These are phyloP conservation scores for Pugionium dolabratum DNA, from an alignment of 345 rosid genomes.

Conservation along the genomic window DNA sequence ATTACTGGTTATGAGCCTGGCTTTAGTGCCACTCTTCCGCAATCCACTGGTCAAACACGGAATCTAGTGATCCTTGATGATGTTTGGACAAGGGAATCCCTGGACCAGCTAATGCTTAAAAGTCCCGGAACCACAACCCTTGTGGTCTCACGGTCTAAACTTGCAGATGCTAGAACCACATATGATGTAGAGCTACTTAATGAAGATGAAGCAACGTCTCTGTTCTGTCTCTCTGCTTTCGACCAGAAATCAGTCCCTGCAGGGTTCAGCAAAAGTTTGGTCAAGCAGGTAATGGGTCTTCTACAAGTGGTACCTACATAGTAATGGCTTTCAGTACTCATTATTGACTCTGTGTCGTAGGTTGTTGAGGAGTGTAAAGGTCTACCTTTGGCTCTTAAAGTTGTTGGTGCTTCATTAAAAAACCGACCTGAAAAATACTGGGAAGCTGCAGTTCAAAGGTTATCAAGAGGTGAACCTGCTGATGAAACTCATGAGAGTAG, in stretches of 20 bases:
- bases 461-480: constrained; percentile 74
- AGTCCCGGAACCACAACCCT: constrained; percentile 63
- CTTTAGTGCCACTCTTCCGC: constrained; percentile 35
- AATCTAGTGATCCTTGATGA: constrained; percentile 77
- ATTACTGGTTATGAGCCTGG: constrained; percentile 44
- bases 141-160: constrained; percentile 75
- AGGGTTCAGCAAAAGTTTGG: constrained; percentile 51
- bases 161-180: constrained; percentile 42
- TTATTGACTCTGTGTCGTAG: constrained; percentile 44
- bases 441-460: constrained; percentile 61
- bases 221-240: constrained; percentile 82
- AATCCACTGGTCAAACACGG: constrained; percentile 38
- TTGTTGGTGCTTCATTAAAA: constrained; percentile 73
- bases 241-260: constrained; percentile 59
- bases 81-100: constrained; percentile 67
- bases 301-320: not conserved
- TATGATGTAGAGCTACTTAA: constrained; percentile 66
- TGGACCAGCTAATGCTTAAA: constrained; percentile 56
- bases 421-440: constrained; percentile 64
- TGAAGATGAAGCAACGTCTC: constrained; percentile 58
- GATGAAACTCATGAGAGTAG: constrained; percentile 71
- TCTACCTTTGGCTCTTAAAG: constrained; percentile 89
- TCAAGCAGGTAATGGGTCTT: constrained; percentile 63
- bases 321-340: not conserved
- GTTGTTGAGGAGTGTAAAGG: constrained; percentile 84